These are phyloP conservation scores for Leishmania guyanensis DNA, from an alignment of 208 protist genomes.

Conservation along the genomic window DNA sequence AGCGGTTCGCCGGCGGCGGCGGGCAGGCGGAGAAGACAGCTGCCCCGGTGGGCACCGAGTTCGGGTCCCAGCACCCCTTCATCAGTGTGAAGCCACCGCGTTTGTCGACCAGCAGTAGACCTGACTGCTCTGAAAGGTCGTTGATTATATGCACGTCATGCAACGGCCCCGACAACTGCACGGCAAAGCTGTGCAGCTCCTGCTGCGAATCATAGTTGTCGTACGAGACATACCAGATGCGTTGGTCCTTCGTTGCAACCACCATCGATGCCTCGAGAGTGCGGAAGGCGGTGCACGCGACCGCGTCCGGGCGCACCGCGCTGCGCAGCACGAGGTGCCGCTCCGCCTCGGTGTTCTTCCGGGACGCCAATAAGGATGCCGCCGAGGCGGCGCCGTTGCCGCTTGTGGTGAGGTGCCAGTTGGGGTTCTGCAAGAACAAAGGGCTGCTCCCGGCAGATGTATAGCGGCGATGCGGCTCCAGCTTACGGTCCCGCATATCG, in stretches of 20 bases:
- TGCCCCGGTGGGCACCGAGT: slow-evolving; percentile 60
- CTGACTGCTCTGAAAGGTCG: slow-evolving; percentile 84
- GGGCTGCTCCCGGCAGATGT: slow-evolving; percentile 8
- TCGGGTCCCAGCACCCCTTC: slow-evolving; percentile 63
- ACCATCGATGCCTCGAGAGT: slow-evolving; percentile 77
- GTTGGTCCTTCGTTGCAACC: slow-evolving; percentile 70
- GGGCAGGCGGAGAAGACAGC: slow-evolving; percentile 81
- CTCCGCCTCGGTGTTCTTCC: slow-evolving; percentile 18
- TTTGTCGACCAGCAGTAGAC: slow-evolving; percentile 79
- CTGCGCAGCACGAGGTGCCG: slow-evolving; percentile 68
- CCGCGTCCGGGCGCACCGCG: slow-evolving; percentile 52
- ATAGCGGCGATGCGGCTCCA: slow-evolving; percentile 43
- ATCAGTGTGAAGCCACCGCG: slow-evolving; percentile 76
- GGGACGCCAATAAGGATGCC: neutral
- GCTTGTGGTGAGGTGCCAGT: neutral
- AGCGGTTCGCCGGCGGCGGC: slow-evolving; percentile 48
- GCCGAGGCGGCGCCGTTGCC: slow-evolving; percentile 10
- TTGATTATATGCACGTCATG: slow-evolving; percentile 83
- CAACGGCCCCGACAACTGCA: slow-evolving; percentile 60
- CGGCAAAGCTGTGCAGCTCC: slow-evolving; percentile 63
- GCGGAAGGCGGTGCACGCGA: slow-evolving; percentile 72
- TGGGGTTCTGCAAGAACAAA: neutral
- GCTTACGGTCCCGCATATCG: slow-evolving; percentile 66
- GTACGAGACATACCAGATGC: slow-evolving; percentile 75
- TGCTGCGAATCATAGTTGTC: slow-evolving; percentile 71